Evolutionary conservation across 768 basidiomycete genomes (phyloP).

Genomic region (Tephrocybe sp.): DNA sequence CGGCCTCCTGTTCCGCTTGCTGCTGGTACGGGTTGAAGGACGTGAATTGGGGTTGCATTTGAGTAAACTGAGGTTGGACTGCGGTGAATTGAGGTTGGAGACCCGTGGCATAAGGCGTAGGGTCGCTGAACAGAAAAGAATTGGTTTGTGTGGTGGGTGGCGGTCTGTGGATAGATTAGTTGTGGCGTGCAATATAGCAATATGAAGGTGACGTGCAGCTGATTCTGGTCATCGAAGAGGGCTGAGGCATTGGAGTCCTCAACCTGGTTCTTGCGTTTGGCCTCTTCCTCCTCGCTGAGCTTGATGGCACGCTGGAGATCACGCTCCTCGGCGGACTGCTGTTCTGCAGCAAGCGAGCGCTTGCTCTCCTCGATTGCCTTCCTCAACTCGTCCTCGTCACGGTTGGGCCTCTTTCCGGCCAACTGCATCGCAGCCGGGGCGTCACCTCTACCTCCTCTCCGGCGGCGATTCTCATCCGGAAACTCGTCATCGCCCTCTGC

Average conservation of each 20-base stretch:
- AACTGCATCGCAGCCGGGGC: slow-evolving; percentile 16
- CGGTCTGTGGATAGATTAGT: slow-evolving; percentile 30
- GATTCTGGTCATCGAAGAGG: slow-evolving; percentile 86
- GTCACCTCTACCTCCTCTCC: slow-evolving; percentile 31
- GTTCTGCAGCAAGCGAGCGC: slow-evolving; percentile 67
- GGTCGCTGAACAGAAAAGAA: slow-evolving; percentile 58
- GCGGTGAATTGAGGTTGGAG: slow-evolving; percentile 53
- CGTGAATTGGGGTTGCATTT: slow-evolving; percentile 80
- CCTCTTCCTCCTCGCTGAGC: slow-evolving; percentile 91
- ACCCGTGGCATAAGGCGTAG: slow-evolving; percentile 56
- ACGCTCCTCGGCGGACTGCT: slow-evolving; percentile 72
- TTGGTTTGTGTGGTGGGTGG: slow-evolving; percentile 45
- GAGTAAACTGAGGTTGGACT: slow-evolving; percentile 76
- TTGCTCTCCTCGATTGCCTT: slow-evolving; percentile 92
- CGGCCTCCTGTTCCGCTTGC: slow-evolving; percentile 87
- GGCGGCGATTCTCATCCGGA: slow-evolving; percentile 45
- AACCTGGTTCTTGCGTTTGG: slow-evolving; percentile 63
- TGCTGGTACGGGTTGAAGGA: slow-evolving; percentile 95
- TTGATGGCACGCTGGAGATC: slow-evolving; percentile 82
- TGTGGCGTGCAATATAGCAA: slow-evolving; percentile 8
- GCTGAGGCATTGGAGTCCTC: slow-evolving; percentile 72
- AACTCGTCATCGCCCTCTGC: slow-evolving; percentile 36
- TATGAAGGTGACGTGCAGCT: slow-evolving; percentile 54
- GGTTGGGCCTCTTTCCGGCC: slow-evolving; percentile 32
- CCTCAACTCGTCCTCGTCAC: slow-evolving; percentile 82